These are phyloP conservation scores for Backusella liffmaniae DNA, from an alignment of 192 early-diverging fungal genomes.

Conservation along the genomic window DNA sequence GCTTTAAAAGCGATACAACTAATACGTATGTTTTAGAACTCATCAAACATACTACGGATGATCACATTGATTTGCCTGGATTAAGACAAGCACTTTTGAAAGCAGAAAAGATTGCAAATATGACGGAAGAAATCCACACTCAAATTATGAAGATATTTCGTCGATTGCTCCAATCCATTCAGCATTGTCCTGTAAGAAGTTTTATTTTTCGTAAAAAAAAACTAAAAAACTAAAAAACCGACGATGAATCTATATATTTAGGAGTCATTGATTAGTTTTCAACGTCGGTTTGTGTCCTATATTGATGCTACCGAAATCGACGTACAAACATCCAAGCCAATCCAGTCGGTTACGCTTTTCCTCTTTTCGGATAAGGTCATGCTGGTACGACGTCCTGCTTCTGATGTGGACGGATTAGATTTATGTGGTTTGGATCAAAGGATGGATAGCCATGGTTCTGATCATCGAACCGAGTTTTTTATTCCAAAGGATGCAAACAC, in stretches of 20 bases:
- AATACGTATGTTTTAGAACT: slow-evolving; percentile 4
- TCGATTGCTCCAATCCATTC: slow-evolving; percentile 27
- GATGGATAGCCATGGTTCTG: not conserved
- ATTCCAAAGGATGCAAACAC: slow-evolving; percentile 17
- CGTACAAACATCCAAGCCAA: slow-evolving; percentile 12
- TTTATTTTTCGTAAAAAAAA: no score
- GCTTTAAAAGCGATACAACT: no score
- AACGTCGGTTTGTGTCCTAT: slow-evolving; percentile 22
- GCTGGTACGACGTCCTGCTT: slow-evolving; percentile 29
- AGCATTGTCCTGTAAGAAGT: slow-evolving; percentile 31
- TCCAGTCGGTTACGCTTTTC: slow-evolving; percentile 32
- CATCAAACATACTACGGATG: slow-evolving; percentile 21
- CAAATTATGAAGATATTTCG: slow-evolving; percentile 35
- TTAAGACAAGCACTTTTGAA: slow-evolving; percentile 19
- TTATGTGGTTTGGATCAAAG: slow-evolving; percentile 29
- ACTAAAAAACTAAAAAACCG: no score
- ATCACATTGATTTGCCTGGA: slow-evolving; percentile 18
- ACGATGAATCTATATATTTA: not conserved
- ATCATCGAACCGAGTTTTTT: not conserved
- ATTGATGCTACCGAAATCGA: slow-evolving; percentile 33
- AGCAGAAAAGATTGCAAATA: slow-evolving; percentile 33
- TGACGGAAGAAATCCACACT: slow-evolving; percentile 33
- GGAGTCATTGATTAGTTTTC: slow-evolving; percentile 34
- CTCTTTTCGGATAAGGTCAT: slow-evolving; percentile 36
- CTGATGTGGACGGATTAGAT: slow-evolving; percentile 23